Base-by-base conservation (phyloP, 495 filamentous ascomycete genomes). In the Xanthoparmelia taractica region DNA sequence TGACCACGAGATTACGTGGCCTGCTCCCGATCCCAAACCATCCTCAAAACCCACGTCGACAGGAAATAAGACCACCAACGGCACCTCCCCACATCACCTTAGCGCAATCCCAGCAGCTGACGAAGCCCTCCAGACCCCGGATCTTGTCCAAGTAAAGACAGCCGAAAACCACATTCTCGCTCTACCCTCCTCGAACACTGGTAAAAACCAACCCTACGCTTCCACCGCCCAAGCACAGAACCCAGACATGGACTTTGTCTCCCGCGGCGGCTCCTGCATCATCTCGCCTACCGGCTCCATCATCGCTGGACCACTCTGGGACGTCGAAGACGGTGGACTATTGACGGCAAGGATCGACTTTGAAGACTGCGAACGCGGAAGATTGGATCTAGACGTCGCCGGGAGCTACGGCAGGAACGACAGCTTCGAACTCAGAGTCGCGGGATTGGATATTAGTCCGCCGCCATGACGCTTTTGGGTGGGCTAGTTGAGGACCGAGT, bases 341-440 rank as follows among this genome's bases (percentile, higher is more conserved):
- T 66, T 82, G 23, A 71, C 79, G 17, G 71, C 76, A 4, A 77
- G 82, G 59, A 79, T 82, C 15, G 84, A 88, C 60, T 76, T 87
- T 58, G 84, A 87, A 47, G 85, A 87, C 66, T 87, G 85, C 65
- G 79, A 82, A 59, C 71, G 85, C 18, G 85, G 85, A 0, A 70
- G 81, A 60, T 71, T 87, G 33, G 84, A 89, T 71, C 65, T 87
- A 36, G 90, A 94, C 72, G 82, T 89, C 58, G 88, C 86, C 12
- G 90, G 89, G 7, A 87, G 84, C 68, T 94, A 92, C 74, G 87
- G 87, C n/a, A 77, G 89, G 52, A 91, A 86, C 65, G 91, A 96
- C 74, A 78, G 87, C 4, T 95, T 96, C 73, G 85, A 86, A 70
- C 76, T 96, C 48, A 84, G 79, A 0, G 90, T 95, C 6, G 81